phyloP scores from a whole-genome alignment of 2,329 filamentous ascomycete species.

The Neocatenulostroma microsporum region DNA sequence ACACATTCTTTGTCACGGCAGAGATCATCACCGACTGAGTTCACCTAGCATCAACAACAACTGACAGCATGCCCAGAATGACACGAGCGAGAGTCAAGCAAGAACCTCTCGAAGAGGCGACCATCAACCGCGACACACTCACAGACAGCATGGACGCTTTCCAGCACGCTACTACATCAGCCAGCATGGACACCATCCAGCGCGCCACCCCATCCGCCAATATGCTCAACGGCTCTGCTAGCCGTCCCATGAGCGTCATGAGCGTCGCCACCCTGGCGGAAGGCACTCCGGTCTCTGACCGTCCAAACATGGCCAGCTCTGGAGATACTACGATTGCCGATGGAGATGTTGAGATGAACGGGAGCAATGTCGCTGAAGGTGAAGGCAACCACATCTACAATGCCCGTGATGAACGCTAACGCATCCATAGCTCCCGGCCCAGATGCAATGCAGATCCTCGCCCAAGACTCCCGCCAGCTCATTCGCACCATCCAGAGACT shows the following conservation, averaged over 20 bases:
- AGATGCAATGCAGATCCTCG: slow-evolving; percentile 45
- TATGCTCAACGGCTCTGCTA: background rate
- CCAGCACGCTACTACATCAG: background rate
- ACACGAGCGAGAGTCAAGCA: slow-evolving; percentile 3
- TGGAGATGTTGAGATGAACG: slow-evolving; percentile 5
- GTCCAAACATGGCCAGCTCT: slow-evolving; percentile 1
- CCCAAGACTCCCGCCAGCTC: slow-evolving; percentile 55
- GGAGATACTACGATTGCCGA: slow-evolving; percentile 1
- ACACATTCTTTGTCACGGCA: too few relatives aligned
- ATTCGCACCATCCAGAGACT: slow-evolving; percentile 62
- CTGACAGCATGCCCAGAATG: slow-evolving; percentile 6
- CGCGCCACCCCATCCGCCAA: too few relatives aligned
- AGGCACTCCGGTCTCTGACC: too few relatives aligned
- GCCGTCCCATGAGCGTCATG: background rate
- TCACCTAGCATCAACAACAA: background rate
- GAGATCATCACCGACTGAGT: background rate
- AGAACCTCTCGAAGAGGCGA: too few relatives aligned
- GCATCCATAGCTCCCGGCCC: background rate
- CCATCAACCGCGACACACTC: too few relatives aligned
- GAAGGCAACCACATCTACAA: background rate
- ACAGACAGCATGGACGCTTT: too few relatives aligned
- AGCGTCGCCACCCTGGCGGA: too few relatives aligned
- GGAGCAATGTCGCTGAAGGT: background rate
- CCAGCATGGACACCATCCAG: background rate
- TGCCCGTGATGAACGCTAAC: slow-evolving; percentile 5